These are phyloP conservation scores for Capsicum rhomboideum DNA, from an alignment of 257 asterid genomes.

Conservation along the genomic window DNA sequence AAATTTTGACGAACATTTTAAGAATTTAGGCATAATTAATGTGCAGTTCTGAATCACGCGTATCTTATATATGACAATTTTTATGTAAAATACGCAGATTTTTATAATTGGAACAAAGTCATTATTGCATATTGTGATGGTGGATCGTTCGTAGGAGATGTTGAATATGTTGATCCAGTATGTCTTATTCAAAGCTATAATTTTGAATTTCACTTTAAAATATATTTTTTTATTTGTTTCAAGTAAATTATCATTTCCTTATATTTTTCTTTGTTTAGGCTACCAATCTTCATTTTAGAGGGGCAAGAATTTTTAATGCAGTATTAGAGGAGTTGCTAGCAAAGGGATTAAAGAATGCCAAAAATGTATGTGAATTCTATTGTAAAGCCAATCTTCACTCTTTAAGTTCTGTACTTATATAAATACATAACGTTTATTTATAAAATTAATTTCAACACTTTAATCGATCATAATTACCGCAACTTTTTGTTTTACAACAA, in stretches of 20 bases:
- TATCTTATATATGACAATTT: too few species aligned
- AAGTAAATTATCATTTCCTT: not conserved
- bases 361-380: not conserved
- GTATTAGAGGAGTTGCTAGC: not conserved
- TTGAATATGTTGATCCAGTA: not conserved
- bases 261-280: not conserved
- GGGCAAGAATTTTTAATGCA: not conserved
- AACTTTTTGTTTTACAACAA: too few species aligned
- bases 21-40: too few species aligned
- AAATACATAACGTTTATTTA: too few species aligned
- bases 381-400: too few species aligned
- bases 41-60: too few species aligned
- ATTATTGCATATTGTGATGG: not conserved
- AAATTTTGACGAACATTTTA: too few species aligned
- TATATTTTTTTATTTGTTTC: not conserved
- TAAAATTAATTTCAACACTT: too few species aligned
- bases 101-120: not conserved
- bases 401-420: too few species aligned
- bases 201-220: not conserved
- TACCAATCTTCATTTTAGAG: not conserved
- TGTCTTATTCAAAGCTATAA: too few species aligned
- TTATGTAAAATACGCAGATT: not conserved
- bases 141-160: not conserved
- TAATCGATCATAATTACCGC: too few species aligned
- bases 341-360: not conserved